Base-by-base conservation (phyloP, 805 yeast genomes). In the Schwanniomyces polymorphus region DNA sequence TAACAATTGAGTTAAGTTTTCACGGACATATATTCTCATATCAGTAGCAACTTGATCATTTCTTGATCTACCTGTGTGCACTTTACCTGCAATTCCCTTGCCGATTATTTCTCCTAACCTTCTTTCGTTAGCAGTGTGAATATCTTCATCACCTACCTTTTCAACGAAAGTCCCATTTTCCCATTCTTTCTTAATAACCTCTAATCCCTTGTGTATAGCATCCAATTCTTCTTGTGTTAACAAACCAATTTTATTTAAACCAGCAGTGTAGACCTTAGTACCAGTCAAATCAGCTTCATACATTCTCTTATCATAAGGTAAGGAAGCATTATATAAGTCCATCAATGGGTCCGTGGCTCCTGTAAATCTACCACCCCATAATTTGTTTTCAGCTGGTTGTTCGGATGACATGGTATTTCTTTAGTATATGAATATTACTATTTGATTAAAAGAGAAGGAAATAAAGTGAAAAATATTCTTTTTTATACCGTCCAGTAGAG, bases 1-100 rank as follows among this genome's bases (percentile, higher is more conserved):
- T 2, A 81, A 72, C 44, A 89, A 65, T 59, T 85, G 76, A n/a
- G 72, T 77, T 52, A 94, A 73, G 54, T 83, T 80, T 58, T 85
- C 91, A 60, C 97, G 85, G 46, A 94, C 97, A 57, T 81, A 92
- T 25, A 94, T 82, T 68, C 99, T 81, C 96, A 94, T 89, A 64
- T 94, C 99, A n/a, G 98, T 92, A 40, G 97, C 99, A 43, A 91
- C 97, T 75, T 94, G 99, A 68, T 94, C 99, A 63, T 94, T 94
- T 79, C 99, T 85, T 41, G 97, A 88, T 65, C 99, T 84, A 51
- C 99, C 99, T n/a, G 99, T 94, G 68, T 94, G 99, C 27, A 94
- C 98, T 61, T 94, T 94, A 35, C 99, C 99, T 12, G 98, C 88
- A 64, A 94, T 92, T 46, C 82, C 84, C 60, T 84, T 84, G 47